phyloP scores from a whole-genome alignment of 169 alveolate genomes.

The Plasmodium vivax region DNA sequence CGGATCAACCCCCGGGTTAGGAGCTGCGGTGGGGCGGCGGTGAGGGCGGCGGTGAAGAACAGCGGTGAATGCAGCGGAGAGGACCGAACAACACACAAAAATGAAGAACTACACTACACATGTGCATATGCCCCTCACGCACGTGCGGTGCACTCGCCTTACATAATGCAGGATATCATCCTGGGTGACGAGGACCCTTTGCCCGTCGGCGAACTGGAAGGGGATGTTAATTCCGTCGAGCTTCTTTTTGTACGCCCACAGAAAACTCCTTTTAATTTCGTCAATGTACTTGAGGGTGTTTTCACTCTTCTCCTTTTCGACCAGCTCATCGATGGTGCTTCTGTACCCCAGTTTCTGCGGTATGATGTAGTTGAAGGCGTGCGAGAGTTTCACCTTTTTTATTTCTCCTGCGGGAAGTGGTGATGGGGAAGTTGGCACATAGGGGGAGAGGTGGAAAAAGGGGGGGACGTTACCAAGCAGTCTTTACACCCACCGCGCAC shows the following conservation, averaged over 20 bases:
- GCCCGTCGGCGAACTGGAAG: constrained; percentile 31
- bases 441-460: neutral
- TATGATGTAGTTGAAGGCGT: constrained; percentile 72
- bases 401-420: constrained; percentile 23
- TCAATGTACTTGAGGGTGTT: constrained; percentile 60
- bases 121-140: neutral
- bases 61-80: neutral
- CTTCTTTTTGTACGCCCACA: constrained; percentile 42
- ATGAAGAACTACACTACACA: neutral
- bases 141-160: constrained; percentile 14
- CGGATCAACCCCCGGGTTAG: constrained; percentile 54
- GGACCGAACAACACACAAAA: neutral
- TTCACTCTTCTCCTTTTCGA: constrained; percentile 61
- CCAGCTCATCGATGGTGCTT: constrained; percentile 71
- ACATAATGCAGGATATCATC: constrained; percentile 61
- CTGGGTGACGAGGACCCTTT: constrained; percentile 48
- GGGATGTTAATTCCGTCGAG: constrained; percentile 37
- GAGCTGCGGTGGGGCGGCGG: constrained; percentile 13
- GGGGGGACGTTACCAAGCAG: neutral
- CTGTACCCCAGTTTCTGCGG: constrained; percentile 74
- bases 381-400: constrained; percentile 71
- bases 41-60: neutral
- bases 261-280: constrained; percentile 63
- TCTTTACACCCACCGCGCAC: neutral
- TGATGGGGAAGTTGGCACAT: neutral